Evolutionary conservation across 305 asterid species (phyloP).

Genomic region (Fraxinus dipetala): DNA sequence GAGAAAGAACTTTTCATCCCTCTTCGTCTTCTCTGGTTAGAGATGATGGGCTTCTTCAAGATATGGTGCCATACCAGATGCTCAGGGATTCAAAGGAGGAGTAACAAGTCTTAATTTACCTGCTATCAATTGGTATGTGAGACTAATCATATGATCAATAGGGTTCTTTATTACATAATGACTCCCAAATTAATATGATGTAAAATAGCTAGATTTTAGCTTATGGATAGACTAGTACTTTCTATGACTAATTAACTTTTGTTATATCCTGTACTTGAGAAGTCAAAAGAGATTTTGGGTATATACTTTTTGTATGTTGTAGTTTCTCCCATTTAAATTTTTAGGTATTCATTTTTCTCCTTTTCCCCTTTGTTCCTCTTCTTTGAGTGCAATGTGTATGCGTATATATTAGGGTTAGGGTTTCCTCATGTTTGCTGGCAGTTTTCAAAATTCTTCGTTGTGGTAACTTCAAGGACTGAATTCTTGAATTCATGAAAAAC

Average conservation of each 20-base stretch:
- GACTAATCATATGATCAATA: conserved; percentile 20
- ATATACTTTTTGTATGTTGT: not conserved
- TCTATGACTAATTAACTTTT: conserved; percentile 9
- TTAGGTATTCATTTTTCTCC: not conserved
- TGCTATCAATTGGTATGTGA: not conserved
- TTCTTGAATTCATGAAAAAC: not conserved
- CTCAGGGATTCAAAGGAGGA: conserved; percentile 52
- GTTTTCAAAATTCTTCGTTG: not conserved
- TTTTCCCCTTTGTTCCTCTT: not conserved
- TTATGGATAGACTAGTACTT: conserved; percentile 11
- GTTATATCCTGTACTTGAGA: conserved; percentile 25
- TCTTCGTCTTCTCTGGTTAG: conserved; percentile 30
- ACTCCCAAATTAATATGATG: not conserved
- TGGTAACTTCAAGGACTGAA: not conserved
- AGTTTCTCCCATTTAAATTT: not conserved
- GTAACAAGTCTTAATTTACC: conserved; percentile 26
- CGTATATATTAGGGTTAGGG: conserved; percentile 43
- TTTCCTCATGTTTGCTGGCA: conserved; percentile 20
- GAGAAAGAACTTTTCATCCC: conserved; percentile 38
- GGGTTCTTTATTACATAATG: not conserved
- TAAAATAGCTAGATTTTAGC: conserved; percentile 10
- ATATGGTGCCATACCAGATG: conserved; percentile 61
- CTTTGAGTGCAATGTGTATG: conserved; percentile 7
- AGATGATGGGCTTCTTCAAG: conserved; percentile 79
- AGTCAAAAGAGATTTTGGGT: conserved; percentile 2